Conservation (phyloP, 441 rosid species). For the Melastoma candidum region DNA sequence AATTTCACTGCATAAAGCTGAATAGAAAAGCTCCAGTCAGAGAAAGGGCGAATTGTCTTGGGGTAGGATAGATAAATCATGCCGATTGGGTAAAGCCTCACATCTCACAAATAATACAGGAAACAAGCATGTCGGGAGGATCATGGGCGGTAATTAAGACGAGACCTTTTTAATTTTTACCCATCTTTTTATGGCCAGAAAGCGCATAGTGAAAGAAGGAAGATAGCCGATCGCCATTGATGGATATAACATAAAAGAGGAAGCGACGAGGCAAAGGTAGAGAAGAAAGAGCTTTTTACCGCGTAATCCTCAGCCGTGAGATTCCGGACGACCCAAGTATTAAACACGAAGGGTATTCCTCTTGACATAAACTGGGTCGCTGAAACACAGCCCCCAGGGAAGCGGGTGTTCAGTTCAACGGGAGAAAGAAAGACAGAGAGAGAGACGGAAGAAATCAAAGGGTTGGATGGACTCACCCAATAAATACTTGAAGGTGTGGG, state of each 20-base stretch:
- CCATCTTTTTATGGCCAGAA: too few relatives aligned
- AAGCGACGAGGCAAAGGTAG: not conserved
- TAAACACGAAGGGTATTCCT: conserved; percentile 87
- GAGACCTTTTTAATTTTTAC: too few relatives aligned
- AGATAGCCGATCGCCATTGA: not conserved
- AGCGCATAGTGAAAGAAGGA: too few relatives aligned
- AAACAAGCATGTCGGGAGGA: too few relatives aligned
- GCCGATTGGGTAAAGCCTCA: too few relatives aligned
- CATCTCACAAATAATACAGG: too few relatives aligned
- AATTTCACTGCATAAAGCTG: conserved; percentile 87
- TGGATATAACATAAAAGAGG: not conserved
- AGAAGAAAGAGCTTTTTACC: conserved; percentile 27
- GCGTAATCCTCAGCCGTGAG: conserved; percentile 73
- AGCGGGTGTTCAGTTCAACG: not conserved
- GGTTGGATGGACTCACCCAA: conserved; percentile 34
- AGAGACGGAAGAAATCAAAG: not conserved
- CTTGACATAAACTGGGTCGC: conserved; percentile 86
- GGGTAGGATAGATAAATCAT: too few relatives aligned
- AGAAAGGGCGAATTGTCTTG: not conserved
- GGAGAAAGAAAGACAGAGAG: not conserved
- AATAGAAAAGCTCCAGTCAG: not conserved
- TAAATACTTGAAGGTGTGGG: conserved; percentile 79
- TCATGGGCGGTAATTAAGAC: too few relatives aligned
- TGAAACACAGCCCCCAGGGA: conserved; percentile 9
- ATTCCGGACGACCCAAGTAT: conserved; percentile 88